These are phyloP conservation scores for Penicillium janthinellum DNA, from an alignment of 2,329 filamentous ascomycete species.

Conservation along the genomic window DNA sequence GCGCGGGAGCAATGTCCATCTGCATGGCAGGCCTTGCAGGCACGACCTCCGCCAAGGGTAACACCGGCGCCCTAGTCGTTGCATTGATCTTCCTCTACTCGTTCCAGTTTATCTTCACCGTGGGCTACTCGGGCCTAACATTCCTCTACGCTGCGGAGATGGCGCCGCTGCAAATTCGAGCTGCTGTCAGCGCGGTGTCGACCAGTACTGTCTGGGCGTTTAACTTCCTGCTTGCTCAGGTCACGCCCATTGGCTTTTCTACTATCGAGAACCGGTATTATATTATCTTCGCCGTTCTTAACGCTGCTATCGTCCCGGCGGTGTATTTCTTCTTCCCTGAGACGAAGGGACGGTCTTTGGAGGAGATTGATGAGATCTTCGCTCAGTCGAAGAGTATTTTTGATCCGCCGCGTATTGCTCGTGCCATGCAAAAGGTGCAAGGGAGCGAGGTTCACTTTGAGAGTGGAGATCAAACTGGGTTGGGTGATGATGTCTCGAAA, in stretches of 20 bases:
- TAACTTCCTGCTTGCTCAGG: constrained; percentile 41
- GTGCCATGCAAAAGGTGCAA: constrained; percentile 17
- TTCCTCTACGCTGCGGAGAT: constrained; percentile 64
- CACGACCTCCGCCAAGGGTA: constrained; percentile 47
- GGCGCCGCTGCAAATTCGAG: constrained; percentile 45
- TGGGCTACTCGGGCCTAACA: constrained; percentile 61
- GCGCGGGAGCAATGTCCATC: constrained; percentile 31
- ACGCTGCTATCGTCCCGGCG: constrained; percentile 32
- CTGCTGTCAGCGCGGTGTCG: constrained; percentile 59
- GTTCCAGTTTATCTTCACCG: constrained; percentile 63
- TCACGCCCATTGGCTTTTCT: constrained; percentile 42
- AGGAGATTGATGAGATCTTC: constrained; percentile 46
- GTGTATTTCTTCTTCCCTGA: constrained; percentile 46
- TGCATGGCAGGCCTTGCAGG: constrained; percentile 50
- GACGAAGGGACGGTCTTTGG: constrained; percentile 41
- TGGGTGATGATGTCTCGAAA: constrained; percentile 3
- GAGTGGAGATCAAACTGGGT: constrained; percentile 6
- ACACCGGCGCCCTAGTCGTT: constrained; percentile 52
- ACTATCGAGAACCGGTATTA: constrained; percentile 53
- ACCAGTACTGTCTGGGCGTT: constrained; percentile 49
- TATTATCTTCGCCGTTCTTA: constrained; percentile 49
- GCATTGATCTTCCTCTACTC: constrained; percentile 61
- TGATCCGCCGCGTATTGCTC: constrained; percentile 31
- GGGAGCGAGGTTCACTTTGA: constrained; percentile 10
- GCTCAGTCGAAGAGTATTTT: constrained; percentile 33